Evolutionary conservation across 1,284 basidiomycete species (phyloP), one percentile per base, ranked within the genome.

Genomic region (Leccinum griseonigrum): DNA sequence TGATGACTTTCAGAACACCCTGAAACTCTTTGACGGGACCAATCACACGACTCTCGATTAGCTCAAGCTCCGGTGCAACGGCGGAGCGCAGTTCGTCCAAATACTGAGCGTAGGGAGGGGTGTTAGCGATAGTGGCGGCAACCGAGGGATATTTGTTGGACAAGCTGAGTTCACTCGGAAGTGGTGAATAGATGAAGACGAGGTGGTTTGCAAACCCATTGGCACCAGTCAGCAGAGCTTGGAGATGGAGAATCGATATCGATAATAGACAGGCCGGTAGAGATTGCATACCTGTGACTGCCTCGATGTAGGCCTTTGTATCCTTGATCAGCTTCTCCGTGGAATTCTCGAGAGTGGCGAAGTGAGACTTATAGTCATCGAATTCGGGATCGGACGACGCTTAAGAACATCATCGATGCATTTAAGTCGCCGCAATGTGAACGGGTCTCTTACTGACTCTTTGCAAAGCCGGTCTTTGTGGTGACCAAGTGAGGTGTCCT

Each of bases 251-350:
- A 34, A 56, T 64, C 18, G 32, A 59, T 34, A 60, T 60, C 52
- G 58, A 60, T 48, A 51, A 34, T 32, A 34, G 46, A 60, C 56
- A 43, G 36, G 48, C 50, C 18, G 38, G 38, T 36, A 18, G 40
- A 51, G 13, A 36, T 58, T 52, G 77, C 87, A 66, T 68, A 93
- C 94, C 76, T 58, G 83, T 84, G 59, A 97, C 91, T 31, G 89
- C 85, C 60, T 98, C 95, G 9, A 87, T 86, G 77, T 95, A 98
- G 6, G 88, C 83, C 68, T 91, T 92, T 50, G 92, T 88, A 72
- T 99, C 96, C 78, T 98, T 98, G 67, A 94, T 76, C 63, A 99
- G 81, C 78, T 96, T 96, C 72, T 95, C 94, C 0, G 90, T 85
- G 14, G 92, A 88, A 60, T 85, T 79, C 76, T 98, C 95, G 67